These are phyloP conservation scores for Cystobasidium tubakii DNA, from an alignment of 768 basidiomycete species.

Conservation along the genomic window DNA sequence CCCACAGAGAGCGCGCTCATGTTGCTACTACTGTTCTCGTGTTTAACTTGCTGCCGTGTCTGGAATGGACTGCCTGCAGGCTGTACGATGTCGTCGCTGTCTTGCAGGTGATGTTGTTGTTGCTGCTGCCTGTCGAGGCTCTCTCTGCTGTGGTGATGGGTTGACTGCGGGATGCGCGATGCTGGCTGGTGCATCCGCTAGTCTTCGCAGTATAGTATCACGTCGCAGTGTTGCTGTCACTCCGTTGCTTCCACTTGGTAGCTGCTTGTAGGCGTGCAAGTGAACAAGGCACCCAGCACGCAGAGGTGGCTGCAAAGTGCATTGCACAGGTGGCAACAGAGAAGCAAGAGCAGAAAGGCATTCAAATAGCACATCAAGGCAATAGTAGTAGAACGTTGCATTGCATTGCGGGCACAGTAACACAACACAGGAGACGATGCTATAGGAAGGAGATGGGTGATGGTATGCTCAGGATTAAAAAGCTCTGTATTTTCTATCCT, in stretches of 20 bases:
- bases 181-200: slow-evolving; percentile 14
- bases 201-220: neutral
- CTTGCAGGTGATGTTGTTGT: neutral
- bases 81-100: neutral
- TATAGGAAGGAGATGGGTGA: neutral
- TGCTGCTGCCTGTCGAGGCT: slow-evolving; percentile 6
- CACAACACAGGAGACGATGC: neutral
- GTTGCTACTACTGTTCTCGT: neutral
- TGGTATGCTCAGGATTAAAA: slow-evolving; percentile 17
- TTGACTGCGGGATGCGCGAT: slow-evolving; percentile 9
- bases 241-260: neutral
- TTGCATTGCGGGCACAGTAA: neutral
- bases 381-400: neutral
- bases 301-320: neutral
- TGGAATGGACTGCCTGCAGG: slow-evolving; percentile 8
- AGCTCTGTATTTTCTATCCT: slow-evolving; percentile 22
- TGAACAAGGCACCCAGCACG: slow-evolving; percentile 4
- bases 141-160: slow-evolving; percentile 14
- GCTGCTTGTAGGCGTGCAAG: neutral
- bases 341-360: neutral
- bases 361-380: neutral
- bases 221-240: neutral
- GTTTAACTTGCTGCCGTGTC: neutral
- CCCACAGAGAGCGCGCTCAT: slow-evolving; percentile 4
- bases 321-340: neutral